Evolutionary conservation across 1,284 basidiomycete species (phyloP).

Genomic region (Puccinia hordei): DNA sequence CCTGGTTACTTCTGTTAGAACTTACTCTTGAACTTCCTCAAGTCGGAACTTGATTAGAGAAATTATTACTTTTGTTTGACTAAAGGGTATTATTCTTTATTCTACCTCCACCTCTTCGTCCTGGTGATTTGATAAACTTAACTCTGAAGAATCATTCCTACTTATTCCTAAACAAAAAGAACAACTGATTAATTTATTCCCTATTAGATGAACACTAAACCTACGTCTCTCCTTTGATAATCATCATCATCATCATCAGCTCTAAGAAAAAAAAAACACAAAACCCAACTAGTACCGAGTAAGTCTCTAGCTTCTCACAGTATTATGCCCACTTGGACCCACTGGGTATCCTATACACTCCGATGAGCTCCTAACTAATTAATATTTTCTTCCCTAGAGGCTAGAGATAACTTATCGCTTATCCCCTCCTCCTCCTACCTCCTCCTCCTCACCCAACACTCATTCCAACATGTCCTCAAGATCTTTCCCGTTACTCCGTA

Average conservation of each 20-base stretch:
- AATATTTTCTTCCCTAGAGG: no score
- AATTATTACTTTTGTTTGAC: no score
- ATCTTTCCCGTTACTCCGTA: neutral
- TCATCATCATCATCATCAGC: neutral
- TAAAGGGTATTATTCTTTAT: no score
- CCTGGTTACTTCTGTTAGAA: no score
- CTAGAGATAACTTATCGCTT: neutral
- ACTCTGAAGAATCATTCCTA: no score
- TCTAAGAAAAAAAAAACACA: no score
- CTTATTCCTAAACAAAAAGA: no score
- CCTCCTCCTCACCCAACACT: neutral
- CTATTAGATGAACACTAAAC: neutral
- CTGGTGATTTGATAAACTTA: no score
- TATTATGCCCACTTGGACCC: neutral
- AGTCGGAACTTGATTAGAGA: no score
- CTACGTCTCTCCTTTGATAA: neutral
- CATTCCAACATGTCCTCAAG: neutral
- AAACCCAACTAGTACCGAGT: neutral
- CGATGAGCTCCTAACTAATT: neutral
- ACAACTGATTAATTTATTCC: no score
- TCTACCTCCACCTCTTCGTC: no score
- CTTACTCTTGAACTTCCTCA: no score
- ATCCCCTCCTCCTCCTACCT: neutral
- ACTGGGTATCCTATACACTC: neutral
- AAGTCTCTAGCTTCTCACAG: neutral